phyloP scores from a whole-genome alignment of 2,329 filamentous ascomycete species.

The Pseudogymnoascus sp. region DNA sequence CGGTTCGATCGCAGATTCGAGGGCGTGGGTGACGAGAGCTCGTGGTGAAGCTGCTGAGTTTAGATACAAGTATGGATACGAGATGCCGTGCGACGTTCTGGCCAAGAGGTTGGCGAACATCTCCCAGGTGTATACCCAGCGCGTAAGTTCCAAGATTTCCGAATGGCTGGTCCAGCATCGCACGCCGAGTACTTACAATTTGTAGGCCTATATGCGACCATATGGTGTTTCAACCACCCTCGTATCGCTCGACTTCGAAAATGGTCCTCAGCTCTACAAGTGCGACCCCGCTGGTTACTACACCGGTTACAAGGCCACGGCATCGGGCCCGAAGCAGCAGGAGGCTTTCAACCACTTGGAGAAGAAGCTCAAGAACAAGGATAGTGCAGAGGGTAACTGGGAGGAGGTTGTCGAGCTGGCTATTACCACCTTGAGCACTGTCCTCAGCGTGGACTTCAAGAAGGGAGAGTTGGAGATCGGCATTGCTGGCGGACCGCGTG shows the following conservation, averaged over 20 bases:
- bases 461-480: slow-evolving; percentile 98
- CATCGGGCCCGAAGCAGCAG: slow-evolving; percentile 95
- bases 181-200: slow-evolving; percentile 26
- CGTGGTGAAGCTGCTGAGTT: slow-evolving; percentile 96
- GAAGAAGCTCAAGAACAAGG: slow-evolving; percentile 99
- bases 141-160: slow-evolving; percentile 49
- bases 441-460: slow-evolving; percentile 98
- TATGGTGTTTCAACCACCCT: slow-evolving; percentile 92
- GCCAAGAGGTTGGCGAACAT: slow-evolving; percentile 98
- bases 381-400: slow-evolving; percentile 84
- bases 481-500: slow-evolving; percentile 81
- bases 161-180: slow-evolving; percentile 9
- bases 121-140: slow-evolving; percentile 97
- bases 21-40: slow-evolving; percentile 85
- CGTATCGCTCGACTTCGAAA: slow-evolving; percentile 87
- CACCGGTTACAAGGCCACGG: slow-evolving; percentile 96
- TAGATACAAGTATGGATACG: slow-evolving; percentile 96
- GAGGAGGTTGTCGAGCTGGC: slow-evolving; percentile 96
- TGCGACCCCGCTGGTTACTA: slow-evolving; percentile 98
- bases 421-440: slow-evolving; percentile 89
- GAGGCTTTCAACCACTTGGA: slow-evolving; percentile 97
- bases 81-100: slow-evolving; percentile 97
- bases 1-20: slow-evolving; percentile 93
- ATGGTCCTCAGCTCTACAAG: slow-evolving; percentile 93
- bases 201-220: slow-evolving; percentile 90